A percentile compares a stretch with the other conserved stretches of the same genome.
Evolutionary conservation across 257 asterid genomes (phyloP).

Genomic region (Capsicum chinense): DNA sequence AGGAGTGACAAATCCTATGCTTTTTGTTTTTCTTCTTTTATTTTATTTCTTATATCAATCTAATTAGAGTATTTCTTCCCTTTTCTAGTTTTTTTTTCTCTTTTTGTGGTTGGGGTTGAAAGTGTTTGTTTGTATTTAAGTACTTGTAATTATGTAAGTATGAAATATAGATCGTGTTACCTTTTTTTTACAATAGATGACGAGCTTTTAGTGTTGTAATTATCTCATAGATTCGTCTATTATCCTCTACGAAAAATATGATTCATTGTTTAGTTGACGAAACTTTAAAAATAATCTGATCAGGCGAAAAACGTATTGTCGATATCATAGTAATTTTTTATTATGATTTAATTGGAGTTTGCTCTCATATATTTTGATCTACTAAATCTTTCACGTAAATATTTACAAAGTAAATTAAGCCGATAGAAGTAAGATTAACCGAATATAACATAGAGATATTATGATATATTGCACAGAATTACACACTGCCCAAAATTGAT

Average conservation of each 20-base stretch:
- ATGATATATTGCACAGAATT: constrained; percentile 47
- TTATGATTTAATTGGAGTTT: too few species aligned
- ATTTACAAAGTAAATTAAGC: too few species aligned
- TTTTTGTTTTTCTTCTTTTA: background rate
- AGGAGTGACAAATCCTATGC: background rate
- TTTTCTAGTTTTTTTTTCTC: background rate
- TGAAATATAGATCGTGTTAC: background rate
- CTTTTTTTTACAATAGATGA: background rate
- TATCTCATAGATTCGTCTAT: too few species aligned
- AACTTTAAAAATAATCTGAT: too few species aligned
- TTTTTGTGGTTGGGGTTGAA: background rate
- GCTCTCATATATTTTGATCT: too few species aligned
- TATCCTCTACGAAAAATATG: too few species aligned
- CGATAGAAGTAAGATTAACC: too few species aligned
- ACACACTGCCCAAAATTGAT: constrained; percentile 44
- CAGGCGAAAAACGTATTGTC: too few species aligned
- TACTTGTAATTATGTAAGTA: background rate
- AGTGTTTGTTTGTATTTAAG: background rate
- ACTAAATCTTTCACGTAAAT: too few species aligned
- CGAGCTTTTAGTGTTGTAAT: background rate
- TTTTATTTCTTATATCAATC: background rate
- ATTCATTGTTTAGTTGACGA: too few species aligned
- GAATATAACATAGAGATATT: too few species aligned
- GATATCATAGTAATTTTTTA: too few species aligned
- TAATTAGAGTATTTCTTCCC: background rate